Percentiles rank a stretch among this genome's conserved stretches.
Conservation (phyloP, 257 asterid species). For the Fraxinus americana region DNA sequence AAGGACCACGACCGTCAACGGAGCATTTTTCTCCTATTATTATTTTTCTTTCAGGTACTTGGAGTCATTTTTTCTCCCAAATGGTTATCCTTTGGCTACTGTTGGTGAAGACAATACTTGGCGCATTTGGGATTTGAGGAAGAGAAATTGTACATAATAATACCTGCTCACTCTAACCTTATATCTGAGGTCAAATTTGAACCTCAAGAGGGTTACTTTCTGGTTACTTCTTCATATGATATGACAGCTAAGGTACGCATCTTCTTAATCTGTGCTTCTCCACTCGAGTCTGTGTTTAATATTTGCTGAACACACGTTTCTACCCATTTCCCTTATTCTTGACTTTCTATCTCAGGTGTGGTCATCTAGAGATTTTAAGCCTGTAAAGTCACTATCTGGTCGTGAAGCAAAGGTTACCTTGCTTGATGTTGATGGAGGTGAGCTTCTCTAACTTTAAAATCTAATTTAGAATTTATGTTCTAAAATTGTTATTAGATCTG, state of each 20-base stretch:
- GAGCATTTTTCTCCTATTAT: too few species aligned
- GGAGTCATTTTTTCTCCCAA: slow-evolving; percentile 58
- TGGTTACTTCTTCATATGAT: slow-evolving; percentile 90
- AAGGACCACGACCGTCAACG: too few species aligned
- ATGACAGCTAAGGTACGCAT: slow-evolving; percentile 76
- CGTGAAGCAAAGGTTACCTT: slow-evolving; percentile 90
- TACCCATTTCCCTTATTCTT: slow-evolving; percentile 9
- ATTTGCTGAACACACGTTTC: slow-evolving; percentile 15
- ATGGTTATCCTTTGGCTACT: slow-evolving; percentile 90
- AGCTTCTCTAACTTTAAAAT: slow-evolving; percentile 19
- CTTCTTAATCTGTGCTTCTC: background rate
- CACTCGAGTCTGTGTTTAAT: background rate
- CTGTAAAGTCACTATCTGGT: slow-evolving; percentile 74
- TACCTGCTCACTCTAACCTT: slow-evolving; percentile 90
- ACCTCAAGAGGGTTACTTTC: slow-evolving; percentile 92
- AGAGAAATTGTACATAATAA: slow-evolving; percentile 69
- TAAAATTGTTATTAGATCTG: background rate
- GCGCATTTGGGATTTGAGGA: slow-evolving; percentile 91
- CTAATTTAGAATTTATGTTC: background rate
- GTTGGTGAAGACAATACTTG: slow-evolving; percentile 98
- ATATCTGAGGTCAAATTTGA: slow-evolving; percentile 91
- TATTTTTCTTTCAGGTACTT: slow-evolving; percentile 54
- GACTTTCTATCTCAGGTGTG: slow-evolving; percentile 55
- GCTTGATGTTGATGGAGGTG: slow-evolving; percentile 76
- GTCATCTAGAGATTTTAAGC: slow-evolving; percentile 92